phyloP scores from a whole-genome alignment of 805 yeast genomes.

The Zygotorulaspora sp. region DNA sequence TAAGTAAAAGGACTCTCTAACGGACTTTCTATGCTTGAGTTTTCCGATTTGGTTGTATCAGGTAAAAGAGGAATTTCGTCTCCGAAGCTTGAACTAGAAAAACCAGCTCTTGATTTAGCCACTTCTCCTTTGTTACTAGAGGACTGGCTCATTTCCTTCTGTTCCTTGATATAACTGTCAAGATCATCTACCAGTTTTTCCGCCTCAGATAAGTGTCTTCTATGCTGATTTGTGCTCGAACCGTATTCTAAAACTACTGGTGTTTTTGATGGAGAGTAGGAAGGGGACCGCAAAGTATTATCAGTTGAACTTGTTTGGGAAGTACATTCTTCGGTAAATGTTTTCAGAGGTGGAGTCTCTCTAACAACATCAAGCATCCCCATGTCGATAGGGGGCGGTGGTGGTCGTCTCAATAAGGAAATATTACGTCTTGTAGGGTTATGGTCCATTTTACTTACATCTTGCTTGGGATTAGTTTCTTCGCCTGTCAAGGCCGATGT shows the following conservation, averaged over 20 bases:
- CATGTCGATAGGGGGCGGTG: slow-evolving; percentile 25
- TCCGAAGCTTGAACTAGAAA: too few species aligned
- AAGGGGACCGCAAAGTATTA: slow-evolving; percentile 4
- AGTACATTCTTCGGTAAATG: neutral
- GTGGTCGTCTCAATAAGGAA: slow-evolving; percentile 16
- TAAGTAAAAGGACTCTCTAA: slow-evolving; percentile 6
- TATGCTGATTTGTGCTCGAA: slow-evolving; percentile 15
- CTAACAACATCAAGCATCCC: slow-evolving; percentile 9
- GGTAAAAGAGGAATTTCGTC: neutral
- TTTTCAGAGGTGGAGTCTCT: slow-evolving; percentile 1
- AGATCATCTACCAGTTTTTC: slow-evolving; percentile 35
- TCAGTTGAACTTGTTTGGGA: slow-evolving; percentile 6
- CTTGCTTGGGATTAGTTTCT: too few species aligned
- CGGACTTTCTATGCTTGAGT: neutral
- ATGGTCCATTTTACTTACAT: too few species aligned
- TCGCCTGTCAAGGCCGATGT: too few species aligned
- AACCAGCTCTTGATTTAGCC: neutral
- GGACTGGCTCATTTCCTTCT: slow-evolving; percentile 5
- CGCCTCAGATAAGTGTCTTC: slow-evolving; percentile 32
- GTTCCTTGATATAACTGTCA: slow-evolving; percentile 25
- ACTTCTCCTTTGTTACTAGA: neutral
- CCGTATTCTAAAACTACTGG: slow-evolving; percentile 4
- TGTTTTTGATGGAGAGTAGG: slow-evolving; percentile 5
- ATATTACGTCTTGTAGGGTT: neutral
- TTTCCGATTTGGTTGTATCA: neutral